Evolutionary conservation across 331 rosid species (phyloP), one percentile per base, ranked within the genome.

Genomic region (Dryas integrifolia): DNA sequence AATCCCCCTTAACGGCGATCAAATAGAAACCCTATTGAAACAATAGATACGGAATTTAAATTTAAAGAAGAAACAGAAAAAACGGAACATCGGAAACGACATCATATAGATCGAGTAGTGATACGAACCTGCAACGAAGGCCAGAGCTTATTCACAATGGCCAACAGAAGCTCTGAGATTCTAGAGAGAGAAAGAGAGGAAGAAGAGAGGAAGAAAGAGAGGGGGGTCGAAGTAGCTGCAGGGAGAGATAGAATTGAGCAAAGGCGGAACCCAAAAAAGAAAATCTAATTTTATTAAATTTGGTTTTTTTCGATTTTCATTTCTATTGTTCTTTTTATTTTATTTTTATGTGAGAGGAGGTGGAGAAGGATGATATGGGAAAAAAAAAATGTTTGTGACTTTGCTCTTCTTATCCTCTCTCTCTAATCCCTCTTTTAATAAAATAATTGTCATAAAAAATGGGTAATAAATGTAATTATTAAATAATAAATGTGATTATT

Each of bases 61-160:
- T 69, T 26, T 16, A 9, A 55, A 77, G 3, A 50, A 13, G 59
- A 71, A 52, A 67, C n/a, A 40, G 10, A 55, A 46, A 26, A 49
- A 30, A 49, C 43, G 40, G 43, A 48, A 65, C 76, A 41, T 26
- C 60, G 14, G 64, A 69, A 12, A 75, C 62, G 64, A 55, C 76
- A 82, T 77, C 78, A 59, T 14, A 44, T 70, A 81, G 95, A 91
- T 89, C 92, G 83, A 82, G 69, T 59, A 65, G 86, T 83, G 72
- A 64, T 72, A 88, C 86, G 73, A 82, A 94, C 97, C 97, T 89
- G 79, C 82, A 77, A 84, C 76, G 74, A 85, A 78, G 75, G 77
- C 72, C 77, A 71, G 74, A 79, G 90, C 72, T 77, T 72, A 70
- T 43, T 69, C 83, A 60, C 74, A 88, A 88, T 78, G 85, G 83